Percentiles rank a stretch among this genome's conserved stretches.
phyloP scores from a whole-genome alignment of 2,329 filamentous ascomycete genomes.

The Calcarisporium arbuscula region DNA sequence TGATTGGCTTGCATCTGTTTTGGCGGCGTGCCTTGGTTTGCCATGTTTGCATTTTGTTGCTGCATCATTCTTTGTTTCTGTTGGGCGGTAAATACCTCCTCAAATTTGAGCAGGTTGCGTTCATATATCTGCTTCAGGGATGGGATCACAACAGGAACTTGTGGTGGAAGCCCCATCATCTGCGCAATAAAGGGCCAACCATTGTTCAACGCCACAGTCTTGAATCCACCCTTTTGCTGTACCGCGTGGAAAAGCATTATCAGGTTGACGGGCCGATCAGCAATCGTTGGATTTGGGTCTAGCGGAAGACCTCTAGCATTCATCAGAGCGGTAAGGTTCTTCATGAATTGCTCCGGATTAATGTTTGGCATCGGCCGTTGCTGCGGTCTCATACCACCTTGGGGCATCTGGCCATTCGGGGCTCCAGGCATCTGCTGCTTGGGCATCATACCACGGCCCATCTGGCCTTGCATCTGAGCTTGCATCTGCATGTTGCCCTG shows the following conservation, averaged over 20 bases:
- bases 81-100: constrained; percentile 57
- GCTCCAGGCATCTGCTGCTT: constrained; percentile 43
- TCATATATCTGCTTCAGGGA: constrained; percentile 72
- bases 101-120: constrained; percentile 69
- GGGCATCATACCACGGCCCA: constrained; percentile 45
- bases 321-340: constrained; percentile 74
- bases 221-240: constrained; percentile 68
- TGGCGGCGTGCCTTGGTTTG: constrained; percentile 21
- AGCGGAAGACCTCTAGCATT: constrained; percentile 64
- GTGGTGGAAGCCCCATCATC: constrained; percentile 55
- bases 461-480: constrained; percentile 45
- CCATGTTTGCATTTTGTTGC: constrained; percentile 28
- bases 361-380: constrained; percentile 33
- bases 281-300: constrained; percentile 67
- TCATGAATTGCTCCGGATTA: constrained; percentile 65
- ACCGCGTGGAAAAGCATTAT: constrained; percentile 74
- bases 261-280: constrained; percentile 67
- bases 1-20: constrained; percentile 32
- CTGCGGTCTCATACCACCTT: constrained; percentile 45
- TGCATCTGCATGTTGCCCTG: constrained; percentile 48
- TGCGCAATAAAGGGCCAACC: constrained; percentile 70
- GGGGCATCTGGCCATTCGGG: constrained; percentile 51
- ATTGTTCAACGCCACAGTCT: constrained; percentile 61
- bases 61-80: constrained; percentile 48
- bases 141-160: constrained; percentile 59